Conservation (phyloP, 306 rosid genomes). For the Begonia fuchsioides region DNA sequence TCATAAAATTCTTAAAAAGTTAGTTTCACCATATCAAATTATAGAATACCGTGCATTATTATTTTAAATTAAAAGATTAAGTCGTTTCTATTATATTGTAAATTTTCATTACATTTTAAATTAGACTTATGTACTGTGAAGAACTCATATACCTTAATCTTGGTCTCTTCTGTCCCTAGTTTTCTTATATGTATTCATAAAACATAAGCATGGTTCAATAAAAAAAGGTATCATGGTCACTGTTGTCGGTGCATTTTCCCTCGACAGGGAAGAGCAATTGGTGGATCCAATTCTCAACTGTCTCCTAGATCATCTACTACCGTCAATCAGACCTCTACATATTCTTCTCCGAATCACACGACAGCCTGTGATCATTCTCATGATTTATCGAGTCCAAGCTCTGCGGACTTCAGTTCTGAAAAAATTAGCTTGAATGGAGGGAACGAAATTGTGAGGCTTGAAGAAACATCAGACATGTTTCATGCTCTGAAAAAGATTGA, state of each 20-base stretch:
- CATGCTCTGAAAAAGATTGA: constrained; percentile 54
- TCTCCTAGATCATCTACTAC: constrained; percentile 45
- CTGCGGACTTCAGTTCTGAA: constrained; percentile 55
- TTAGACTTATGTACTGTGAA: too few species aligned
- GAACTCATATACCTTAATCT: too few species aligned
- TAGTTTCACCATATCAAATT: too few species aligned
- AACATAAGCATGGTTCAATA: too few species aligned
- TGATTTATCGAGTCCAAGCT: constrained; percentile 50
- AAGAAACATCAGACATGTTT: constrained; percentile 38
- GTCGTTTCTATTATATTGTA: too few species aligned
- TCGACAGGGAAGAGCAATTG: constrained; percentile 45
- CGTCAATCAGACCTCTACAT: constrained; percentile 24
- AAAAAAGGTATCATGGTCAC: too few species aligned
- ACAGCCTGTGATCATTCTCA: constrained; percentile 44
- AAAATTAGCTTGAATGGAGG: constrained; percentile 17
- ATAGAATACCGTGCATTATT: too few species aligned
- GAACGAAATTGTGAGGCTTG: constrained; percentile 26
- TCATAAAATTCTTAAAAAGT: too few species aligned
- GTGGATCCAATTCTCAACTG: constrained; percentile 24
- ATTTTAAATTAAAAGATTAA: too few species aligned
- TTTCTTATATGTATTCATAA: too few species aligned
- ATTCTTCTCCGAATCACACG: constrained; percentile 27
- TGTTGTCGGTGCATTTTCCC: constrained; percentile 1
- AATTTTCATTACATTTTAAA: too few species aligned
- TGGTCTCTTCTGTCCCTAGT: too few species aligned